These are phyloP conservation scores for Lactarius vividus DNA, from an alignment of 768 basidiomycete genomes.

Conservation along the genomic window DNA sequence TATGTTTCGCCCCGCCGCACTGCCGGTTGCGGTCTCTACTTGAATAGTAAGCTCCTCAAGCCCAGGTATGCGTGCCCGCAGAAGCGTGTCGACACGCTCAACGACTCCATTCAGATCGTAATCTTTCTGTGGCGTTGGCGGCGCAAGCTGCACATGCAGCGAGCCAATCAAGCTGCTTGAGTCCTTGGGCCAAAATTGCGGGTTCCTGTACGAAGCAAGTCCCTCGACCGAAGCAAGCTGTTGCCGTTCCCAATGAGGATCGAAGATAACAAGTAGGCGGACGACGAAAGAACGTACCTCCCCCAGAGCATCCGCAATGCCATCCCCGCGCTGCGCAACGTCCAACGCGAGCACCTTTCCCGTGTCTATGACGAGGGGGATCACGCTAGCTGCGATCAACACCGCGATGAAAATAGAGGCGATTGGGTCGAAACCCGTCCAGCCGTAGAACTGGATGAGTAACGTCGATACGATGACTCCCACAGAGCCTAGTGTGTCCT, in stretches of 20 bases:
- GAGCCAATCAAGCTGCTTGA: constrained; percentile 81
- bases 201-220: constrained; percentile 71
- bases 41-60: constrained; percentile 91
- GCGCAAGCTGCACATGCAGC: constrained; percentile 80
- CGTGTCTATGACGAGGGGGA: constrained; percentile 92
- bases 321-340: constrained; percentile 57
- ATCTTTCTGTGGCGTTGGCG: constrained; percentile 37
- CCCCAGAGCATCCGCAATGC: constrained; percentile 55
- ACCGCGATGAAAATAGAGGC: constrained; percentile 95
- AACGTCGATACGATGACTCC: constrained; percentile 97
- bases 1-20: neutral
- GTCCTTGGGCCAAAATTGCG: constrained; percentile 97
- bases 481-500: constrained; percentile 96
- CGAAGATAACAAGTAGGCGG: neutral
- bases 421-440: constrained; percentile 99
- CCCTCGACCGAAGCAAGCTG: constrained; percentile 78
- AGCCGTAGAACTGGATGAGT: constrained; percentile 92
- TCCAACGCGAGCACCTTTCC: constrained; percentile 87
- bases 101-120: constrained; percentile 71
- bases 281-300: constrained; percentile 47
- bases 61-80: constrained; percentile 73
- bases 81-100: constrained; percentile 66
- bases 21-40: constrained; percentile 45
- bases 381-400: constrained; percentile 91
- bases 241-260: neutral